Percentiles rank a stretch among this genome's conserved stretches.
phyloP scores from a whole-genome alignment of 2,329 filamentous ascomycete species.

The Colletotrichum higginsianum region DNA sequence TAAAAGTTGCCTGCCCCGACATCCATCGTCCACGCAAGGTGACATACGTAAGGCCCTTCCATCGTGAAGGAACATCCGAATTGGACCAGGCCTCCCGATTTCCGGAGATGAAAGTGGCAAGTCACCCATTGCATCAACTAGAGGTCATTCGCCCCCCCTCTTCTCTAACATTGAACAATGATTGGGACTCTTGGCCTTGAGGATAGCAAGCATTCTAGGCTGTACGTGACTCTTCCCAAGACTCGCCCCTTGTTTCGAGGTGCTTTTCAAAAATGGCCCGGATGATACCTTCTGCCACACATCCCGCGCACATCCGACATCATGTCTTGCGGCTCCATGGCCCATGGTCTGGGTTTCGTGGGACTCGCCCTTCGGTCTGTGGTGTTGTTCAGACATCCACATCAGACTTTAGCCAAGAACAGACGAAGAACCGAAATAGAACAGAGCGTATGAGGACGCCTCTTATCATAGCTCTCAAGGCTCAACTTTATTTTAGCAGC shows the following conservation, averaged over 20 bases:
- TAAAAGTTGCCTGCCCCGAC: conserved; percentile 39
- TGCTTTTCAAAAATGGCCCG: conserved; percentile 11
- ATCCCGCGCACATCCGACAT: conserved; percentile 28
- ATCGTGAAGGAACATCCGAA: conserved; percentile 33
- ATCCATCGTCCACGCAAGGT: conserved; percentile 33
- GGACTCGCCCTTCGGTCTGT: conserved; percentile 10
- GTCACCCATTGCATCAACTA: conserved; percentile 21
- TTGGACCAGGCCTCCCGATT: conserved; percentile 19
- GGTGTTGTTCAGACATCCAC: background rate
- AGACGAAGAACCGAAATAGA: conserved; percentile 31
- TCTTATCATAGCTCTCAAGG: conserved; percentile 16
- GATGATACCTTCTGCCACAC: conserved; percentile 34
- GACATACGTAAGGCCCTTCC: conserved; percentile 35
- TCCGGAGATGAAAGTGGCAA: conserved; percentile 32
- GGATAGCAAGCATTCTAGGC: conserved; percentile 13
- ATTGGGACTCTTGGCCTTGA: conserved; percentile 12
- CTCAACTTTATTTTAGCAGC: conserved; percentile 19
- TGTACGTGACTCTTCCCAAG: conserved; percentile 23
- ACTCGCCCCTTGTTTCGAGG: conserved; percentile 38
- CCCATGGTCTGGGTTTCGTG: conserved; percentile 36
- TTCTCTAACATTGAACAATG: background rate
- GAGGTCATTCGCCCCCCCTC: conserved; percentile 7
- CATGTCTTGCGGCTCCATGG: conserved; percentile 28
- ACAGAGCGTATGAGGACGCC: conserved; percentile 2
- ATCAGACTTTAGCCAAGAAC: conserved; percentile 27